Conservation (phyloP, 805 yeast species). For the Candida pini region DNA sequence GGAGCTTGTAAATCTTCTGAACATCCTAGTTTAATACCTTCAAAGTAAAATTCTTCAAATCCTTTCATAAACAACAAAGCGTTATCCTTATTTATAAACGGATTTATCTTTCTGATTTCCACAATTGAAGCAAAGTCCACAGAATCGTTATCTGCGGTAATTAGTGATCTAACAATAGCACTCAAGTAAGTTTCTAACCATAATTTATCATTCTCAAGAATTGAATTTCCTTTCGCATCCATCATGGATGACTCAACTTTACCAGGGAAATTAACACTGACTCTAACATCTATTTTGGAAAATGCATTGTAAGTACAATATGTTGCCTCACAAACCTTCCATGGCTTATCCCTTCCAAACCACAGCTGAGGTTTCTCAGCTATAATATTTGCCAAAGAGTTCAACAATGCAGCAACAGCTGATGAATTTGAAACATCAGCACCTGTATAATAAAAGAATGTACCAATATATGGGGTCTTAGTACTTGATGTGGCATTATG, state of each 20-base stretch:
- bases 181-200: conserved; percentile 65
- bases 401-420: conserved; percentile 69
- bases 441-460: conserved; percentile 71
- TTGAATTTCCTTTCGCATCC: conserved; percentile 45
- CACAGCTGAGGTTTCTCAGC: conserved; percentile 61
- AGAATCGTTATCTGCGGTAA: conserved; percentile 63
- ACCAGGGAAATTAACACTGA: conserved; percentile 73
- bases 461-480: conserved; percentile 51
- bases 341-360: conserved; percentile 71
- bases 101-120: conserved; percentile 79
- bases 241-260: conserved; percentile 52
- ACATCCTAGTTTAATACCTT: conserved; percentile 65
- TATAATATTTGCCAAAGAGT: conserved; percentile 60
- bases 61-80: conserved; percentile 55
- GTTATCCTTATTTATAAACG: conserved; percentile 46
- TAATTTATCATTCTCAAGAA: conserved; percentile 42
- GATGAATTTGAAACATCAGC: conserved; percentile 72
- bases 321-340: conserved; percentile 66
- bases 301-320: conserved; percentile 61
- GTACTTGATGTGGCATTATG: conserved; percentile 22
- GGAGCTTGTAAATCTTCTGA: conserved; percentile 64
- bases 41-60: conserved; percentile 59
- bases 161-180: conserved; percentile 68
- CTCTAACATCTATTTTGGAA: conserved; percentile 62
- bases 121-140: conserved; percentile 68